Evolutionary conservation across 164 flowering plant genomes (phyloP).

Genomic region (Dillenia turbinata): DNA sequence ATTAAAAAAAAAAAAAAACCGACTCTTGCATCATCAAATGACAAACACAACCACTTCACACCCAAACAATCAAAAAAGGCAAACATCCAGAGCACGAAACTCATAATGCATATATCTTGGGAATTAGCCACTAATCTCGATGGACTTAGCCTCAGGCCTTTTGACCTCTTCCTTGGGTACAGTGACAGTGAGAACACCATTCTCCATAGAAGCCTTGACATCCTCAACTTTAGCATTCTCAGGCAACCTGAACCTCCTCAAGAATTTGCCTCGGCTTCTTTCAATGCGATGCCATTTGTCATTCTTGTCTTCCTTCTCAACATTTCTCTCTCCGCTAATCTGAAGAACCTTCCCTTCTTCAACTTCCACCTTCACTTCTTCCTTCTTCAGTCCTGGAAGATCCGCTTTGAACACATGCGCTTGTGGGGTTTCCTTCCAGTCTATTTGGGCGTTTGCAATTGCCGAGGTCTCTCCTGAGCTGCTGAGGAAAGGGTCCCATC

Average conservation of each 20-base stretch:
- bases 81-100: too few relatives aligned
- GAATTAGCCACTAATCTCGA: slow-evolving; percentile 27
- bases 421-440: slow-evolving; percentile 40
- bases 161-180: slow-evolving; percentile 31
- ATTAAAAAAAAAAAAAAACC: too few relatives aligned
- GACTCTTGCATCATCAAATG: too few relatives aligned
- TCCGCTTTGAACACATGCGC: slow-evolving; percentile 40
- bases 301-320: slow-evolving; percentile 31
- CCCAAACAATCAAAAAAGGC: too few relatives aligned
- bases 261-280: slow-evolving; percentile 31
- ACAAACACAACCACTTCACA: too few relatives aligned
- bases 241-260: slow-evolving; percentile 32
- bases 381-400: slow-evolving; percentile 37
- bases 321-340: slow-evolving; percentile 33
- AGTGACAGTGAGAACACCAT: slow-evolving; percentile 33
- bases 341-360: slow-evolving; percentile 35
- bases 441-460: slow-evolving; percentile 18
- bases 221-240: slow-evolving; percentile 32
- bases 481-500: slow-evolving; percentile 23
- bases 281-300: slow-evolving; percentile 32
- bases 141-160: slow-evolving; percentile 18
- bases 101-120: not conserved
- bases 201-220: slow-evolving; percentile 31
- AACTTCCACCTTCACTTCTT: slow-evolving; percentile 37
- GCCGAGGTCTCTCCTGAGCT: slow-evolving; percentile 19